Conservation (phyloP, 768 basidiomycete genomes). For the Psilocybe cubensis region DNA sequence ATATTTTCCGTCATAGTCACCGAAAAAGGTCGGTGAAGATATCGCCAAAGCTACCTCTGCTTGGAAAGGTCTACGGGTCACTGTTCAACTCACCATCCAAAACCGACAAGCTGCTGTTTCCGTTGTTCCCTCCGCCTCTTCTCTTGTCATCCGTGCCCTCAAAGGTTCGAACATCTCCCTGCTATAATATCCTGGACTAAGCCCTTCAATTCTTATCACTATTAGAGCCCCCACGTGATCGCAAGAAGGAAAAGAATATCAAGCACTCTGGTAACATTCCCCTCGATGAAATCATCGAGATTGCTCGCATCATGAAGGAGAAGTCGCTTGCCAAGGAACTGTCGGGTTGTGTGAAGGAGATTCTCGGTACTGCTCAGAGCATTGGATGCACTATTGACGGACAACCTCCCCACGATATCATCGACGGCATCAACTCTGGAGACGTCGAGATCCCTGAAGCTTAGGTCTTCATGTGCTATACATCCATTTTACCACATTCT, state of each 20-base stretch:
- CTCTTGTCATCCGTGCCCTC: slow-evolving; percentile 96
- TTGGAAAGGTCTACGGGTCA: slow-evolving; percentile 99
- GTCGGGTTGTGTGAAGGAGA: slow-evolving; percentile 92
- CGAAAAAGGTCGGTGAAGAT: slow-evolving; percentile 99
- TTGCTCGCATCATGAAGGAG: slow-evolving; percentile 93
- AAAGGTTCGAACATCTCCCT: slow-evolving; percentile 67
- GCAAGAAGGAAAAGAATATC: slow-evolving; percentile 99
- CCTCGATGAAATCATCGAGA: slow-evolving; percentile 91
- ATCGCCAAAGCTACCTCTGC: slow-evolving; percentile 98
- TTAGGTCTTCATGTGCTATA: slow-evolving; percentile 50
- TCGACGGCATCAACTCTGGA: slow-evolving; percentile 83
- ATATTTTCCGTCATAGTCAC: slow-evolving; percentile 63
- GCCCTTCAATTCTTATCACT: slow-evolving; percentile 4
- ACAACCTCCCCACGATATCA: slow-evolving; percentile 89
- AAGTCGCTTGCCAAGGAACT: slow-evolving; percentile 95
- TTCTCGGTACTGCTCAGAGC: slow-evolving; percentile 96
- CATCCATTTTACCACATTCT: slow-evolving; percentile 20
- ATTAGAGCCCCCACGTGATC: slow-evolving; percentile 96
- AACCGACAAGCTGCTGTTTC: slow-evolving; percentile 98
- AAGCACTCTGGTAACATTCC: slow-evolving; percentile 96
- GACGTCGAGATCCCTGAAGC: slow-evolving; percentile 88
- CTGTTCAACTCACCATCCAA: slow-evolving; percentile 98
- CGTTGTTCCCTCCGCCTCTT: slow-evolving; percentile 96
- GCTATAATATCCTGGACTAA: slow-evolving; percentile 3
- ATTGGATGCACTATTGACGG: slow-evolving; percentile 97